phyloP scores from a whole-genome alignment of 2,329 filamentous ascomycete species.

The Trichoderma polysporum region DNA sequence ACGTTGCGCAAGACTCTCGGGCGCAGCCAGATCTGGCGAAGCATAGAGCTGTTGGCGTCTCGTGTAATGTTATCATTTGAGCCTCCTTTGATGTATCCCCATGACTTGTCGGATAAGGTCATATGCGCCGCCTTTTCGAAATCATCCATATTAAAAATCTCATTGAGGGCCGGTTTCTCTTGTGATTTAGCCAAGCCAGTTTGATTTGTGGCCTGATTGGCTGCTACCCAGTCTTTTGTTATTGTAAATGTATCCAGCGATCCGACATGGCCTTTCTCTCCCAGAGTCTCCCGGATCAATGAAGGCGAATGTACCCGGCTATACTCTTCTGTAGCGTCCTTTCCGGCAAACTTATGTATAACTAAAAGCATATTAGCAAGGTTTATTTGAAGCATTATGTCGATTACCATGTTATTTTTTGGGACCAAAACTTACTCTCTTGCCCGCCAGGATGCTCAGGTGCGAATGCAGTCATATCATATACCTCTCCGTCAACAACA shows the following conservation, averaged over 20 bases:
- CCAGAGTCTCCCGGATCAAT: slow-evolving; percentile 10
- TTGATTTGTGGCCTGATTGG: neutral
- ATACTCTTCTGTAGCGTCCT: slow-evolving; percentile 10
- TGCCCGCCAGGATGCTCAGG: slow-evolving; percentile 8
- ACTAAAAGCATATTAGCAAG: neutral
- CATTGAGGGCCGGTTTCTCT: neutral
- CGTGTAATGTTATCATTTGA: slow-evolving; percentile 12
- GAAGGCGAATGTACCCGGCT: slow-evolving; percentile 11
- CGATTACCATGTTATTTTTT: too few relatives aligned
- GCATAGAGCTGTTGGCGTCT: slow-evolving; percentile 15
- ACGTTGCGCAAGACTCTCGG: neutral
- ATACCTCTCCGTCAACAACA: slow-evolving; percentile 14
- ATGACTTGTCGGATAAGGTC: neutral
- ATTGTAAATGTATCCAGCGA: slow-evolving; percentile 3
- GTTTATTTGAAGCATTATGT: neutral
- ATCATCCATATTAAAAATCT: slow-evolving; percentile 9
- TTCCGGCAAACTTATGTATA: slow-evolving; percentile 3
- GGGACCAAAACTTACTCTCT: neutral
- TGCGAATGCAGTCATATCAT: slow-evolving; percentile 12
- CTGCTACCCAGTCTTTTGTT: neutral
- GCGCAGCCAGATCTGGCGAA: slow-evolving; percentile 10
- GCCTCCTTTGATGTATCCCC: slow-evolving; percentile 6
- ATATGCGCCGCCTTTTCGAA: slow-evolving; percentile 14
- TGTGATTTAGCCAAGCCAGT: too few relatives aligned
- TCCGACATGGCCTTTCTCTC: neutral